phyloP scores from a whole-genome alignment of 768 basidiomycete species.

The Suillus paluster region DNA sequence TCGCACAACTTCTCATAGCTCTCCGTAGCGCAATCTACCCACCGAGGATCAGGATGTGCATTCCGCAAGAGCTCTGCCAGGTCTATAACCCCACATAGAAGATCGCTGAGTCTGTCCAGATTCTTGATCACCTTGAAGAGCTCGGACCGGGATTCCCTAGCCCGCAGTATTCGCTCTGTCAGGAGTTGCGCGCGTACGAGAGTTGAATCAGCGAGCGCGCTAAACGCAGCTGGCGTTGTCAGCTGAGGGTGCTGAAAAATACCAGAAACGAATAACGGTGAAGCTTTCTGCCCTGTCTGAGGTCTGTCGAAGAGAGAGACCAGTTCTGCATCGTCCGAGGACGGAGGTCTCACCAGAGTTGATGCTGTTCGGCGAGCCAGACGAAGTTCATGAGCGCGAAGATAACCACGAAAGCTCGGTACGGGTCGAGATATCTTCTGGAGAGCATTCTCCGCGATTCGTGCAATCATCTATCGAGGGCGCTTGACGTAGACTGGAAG shows the following conservation, averaged over 20 bases:
- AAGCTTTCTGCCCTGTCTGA: slow-evolving; percentile 37
- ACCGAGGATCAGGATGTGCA: slow-evolving; percentile 84
- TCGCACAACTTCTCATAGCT: slow-evolving; percentile 93
- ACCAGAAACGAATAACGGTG: slow-evolving; percentile 64
- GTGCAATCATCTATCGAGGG: slow-evolving; percentile 38
- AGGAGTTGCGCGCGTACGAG: slow-evolving; percentile 79
- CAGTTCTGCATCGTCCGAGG: slow-evolving; percentile 67
- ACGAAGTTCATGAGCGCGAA: slow-evolving; percentile 35
- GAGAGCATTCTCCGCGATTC: slow-evolving; percentile 45
- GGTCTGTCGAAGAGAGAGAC: slow-evolving; percentile 77
- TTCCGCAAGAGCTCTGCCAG: slow-evolving; percentile 93
- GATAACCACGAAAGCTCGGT: slow-evolving; percentile 49
- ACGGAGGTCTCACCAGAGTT: slow-evolving; percentile 55
- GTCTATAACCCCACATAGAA: slow-evolving; percentile 96
- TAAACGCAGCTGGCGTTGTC: slow-evolving; percentile 68
- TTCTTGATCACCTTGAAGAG: slow-evolving; percentile 91
- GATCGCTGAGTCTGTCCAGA: slow-evolving; percentile 93
- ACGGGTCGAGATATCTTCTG: slow-evolving; percentile 36
- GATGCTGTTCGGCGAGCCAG: slow-evolving; percentile 35
- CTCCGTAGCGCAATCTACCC: slow-evolving; percentile 83
- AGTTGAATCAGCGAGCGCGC: slow-evolving; percentile 77
- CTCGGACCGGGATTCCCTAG: slow-evolving; percentile 73
- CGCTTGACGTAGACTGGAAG: slow-evolving; percentile 2
- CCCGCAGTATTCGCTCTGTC: slow-evolving; percentile 81
- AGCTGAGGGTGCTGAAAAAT: slow-evolving; percentile 84